A percentile compares a stretch with the other conserved stretches of the same genome.
phyloP scores from a whole-genome alignment of 129 eudicot species.

The Erigeron canadensis region DNA sequence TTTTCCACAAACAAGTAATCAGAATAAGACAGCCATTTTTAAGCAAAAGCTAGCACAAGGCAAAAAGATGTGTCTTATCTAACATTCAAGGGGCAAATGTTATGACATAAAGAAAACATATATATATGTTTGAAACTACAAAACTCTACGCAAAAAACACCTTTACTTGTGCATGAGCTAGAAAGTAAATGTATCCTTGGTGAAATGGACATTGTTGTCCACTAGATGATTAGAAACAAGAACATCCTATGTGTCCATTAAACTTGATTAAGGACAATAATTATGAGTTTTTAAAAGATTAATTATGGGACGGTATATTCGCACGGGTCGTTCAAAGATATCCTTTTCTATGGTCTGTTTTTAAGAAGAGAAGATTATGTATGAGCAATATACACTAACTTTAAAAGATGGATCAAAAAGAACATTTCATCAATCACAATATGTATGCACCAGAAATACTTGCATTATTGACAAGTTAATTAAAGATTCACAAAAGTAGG shows the following conservation, averaged over 20 bases:
- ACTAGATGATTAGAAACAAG: slow-evolving; percentile 20
- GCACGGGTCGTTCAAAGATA: slow-evolving; percentile 13
- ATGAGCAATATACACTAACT: slow-evolving; percentile 6
- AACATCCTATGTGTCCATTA: slow-evolving; percentile 18
- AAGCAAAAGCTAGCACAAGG: not conserved
- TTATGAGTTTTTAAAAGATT: not conserved
- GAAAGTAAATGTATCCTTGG: not conserved
- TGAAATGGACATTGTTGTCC: slow-evolving; percentile 16
- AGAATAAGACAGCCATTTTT: slow-evolving; percentile 32
- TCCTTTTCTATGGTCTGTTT: slow-evolving; percentile 8
- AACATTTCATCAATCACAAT: not conserved
- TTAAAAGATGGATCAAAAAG: slow-evolving; percentile 17
- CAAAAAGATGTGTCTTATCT: slow-evolving; percentile 17
- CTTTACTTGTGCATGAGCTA: not conserved
- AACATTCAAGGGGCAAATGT: slow-evolving; percentile 20
- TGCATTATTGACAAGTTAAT: not conserved
- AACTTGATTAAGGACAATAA: slow-evolving; percentile 22
- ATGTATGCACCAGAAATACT: no score
- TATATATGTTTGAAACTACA: not conserved
- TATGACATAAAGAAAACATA: not conserved
- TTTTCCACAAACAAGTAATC: slow-evolving; percentile 37
- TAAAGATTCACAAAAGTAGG: slow-evolving; percentile 4
- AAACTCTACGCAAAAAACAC: not conserved
- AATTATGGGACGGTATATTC: slow-evolving; percentile 10
- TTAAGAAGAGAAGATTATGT: slow-evolving; percentile 4